Base-by-base conservation (phyloP, 441 rosid species). In the Adansonia gregorii region DNA sequence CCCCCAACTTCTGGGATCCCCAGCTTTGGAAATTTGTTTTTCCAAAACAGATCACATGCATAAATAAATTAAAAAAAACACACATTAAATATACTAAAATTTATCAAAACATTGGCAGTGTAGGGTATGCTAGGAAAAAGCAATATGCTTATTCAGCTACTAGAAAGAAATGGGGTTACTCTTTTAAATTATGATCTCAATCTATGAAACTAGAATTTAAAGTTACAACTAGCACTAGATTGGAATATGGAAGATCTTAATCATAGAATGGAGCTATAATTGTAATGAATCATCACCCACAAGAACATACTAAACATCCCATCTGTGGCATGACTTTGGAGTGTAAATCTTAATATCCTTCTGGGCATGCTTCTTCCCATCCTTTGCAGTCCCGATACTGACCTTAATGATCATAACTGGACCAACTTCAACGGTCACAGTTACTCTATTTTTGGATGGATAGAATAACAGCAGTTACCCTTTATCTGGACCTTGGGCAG, bases 341-440 rank as follows among this genome's bases (percentile, higher is more conserved):
- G 72, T 11, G 65, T 78, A 74, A 35, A 82, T n/a, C 31, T 41
- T 1, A 7, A 14, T 0, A 46, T 24, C 79, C 41, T 43, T 73
- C 73, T n/a, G 56, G 6, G 46, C 81, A 0, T 85, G 88, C 63
- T 82, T 86, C 83, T 84, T 85, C 67, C 54, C 77, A 8, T 39
- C 85, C 77, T 87, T 87, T 11, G 82, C 79, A 69, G 94, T 80
- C 31, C 86, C 89, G 27, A 83, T 3, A 72, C 90, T 86, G 55
- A 63, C 77, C 52, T 79, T 74, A 35, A 86, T 83, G 88, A 88
- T 84, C 84, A 69, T 81, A 74, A 85, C 83, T 0, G 90, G 91
- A 82, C 85, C 92, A 69, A 89, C 94, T 65, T 84, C 92, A 14
- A 88, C 90, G 0, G 83, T 80, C 24, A 88, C 87, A 0, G 89